phyloP scores from a whole-genome alignment of 2,329 filamentous ascomycete genomes.

The Aspergillus sp. region DNA sequence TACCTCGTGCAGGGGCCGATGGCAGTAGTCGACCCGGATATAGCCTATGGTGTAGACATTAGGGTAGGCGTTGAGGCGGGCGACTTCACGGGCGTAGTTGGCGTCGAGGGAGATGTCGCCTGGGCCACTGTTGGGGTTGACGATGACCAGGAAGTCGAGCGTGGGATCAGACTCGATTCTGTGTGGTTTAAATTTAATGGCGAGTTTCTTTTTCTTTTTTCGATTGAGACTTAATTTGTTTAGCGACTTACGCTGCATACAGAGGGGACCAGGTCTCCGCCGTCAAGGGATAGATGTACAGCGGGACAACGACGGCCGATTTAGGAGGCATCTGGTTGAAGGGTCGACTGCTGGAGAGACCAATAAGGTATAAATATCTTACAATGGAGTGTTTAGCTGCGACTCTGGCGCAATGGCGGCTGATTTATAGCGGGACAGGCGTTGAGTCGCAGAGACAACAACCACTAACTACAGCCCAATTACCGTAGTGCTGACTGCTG shows the following conservation, averaged over 20 bases:
- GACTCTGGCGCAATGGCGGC: background rate
- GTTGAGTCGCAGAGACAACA: background rate
- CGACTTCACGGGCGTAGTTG: conserved; percentile 15
- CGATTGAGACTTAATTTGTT: background rate
- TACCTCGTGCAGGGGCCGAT: conserved; percentile 15
- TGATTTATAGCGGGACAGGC: background rate
- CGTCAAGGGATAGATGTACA: conserved; percentile 19
- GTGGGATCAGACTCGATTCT: conserved; percentile 15
- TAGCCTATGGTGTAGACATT: conserved; percentile 25
- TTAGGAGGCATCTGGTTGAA: conserved; percentile 1
- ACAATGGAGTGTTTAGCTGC: background rate
- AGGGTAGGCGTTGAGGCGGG: conserved; percentile 15
- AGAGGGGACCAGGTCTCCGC: conserved; percentile 19
- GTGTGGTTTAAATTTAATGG: background rate
- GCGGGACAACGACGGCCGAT: conserved; percentile 15
- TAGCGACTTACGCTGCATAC: conserved; percentile 12
- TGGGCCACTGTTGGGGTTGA: conserved; percentile 21
- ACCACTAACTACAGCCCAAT: background rate
- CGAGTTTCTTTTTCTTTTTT: background rate
- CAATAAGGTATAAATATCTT: background rate
- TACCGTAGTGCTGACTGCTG: background rate
- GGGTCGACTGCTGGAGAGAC: background rate
- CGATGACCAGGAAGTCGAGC: conserved; percentile 16
- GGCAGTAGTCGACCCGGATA: conserved; percentile 25
- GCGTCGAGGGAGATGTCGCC: conserved; percentile 12